Evolutionary conservation across 176 grass and related monocot species (phyloP), one percentile per base, ranked within the genome.

Genomic region (Raddia guianensis): DNA sequence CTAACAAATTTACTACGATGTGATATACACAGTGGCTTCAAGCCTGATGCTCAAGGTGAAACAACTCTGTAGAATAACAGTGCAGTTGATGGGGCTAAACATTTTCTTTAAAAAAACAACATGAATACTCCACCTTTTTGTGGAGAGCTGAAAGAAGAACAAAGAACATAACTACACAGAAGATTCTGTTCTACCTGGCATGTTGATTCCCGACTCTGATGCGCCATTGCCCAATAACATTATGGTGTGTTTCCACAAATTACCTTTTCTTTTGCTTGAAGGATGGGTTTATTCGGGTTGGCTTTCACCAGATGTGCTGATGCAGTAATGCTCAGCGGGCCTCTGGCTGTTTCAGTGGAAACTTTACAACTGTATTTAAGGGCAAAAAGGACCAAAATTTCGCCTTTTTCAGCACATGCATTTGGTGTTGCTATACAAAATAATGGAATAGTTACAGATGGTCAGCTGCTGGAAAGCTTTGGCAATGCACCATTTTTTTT

Each of bases 391-490:
- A 51, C 50, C 68, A 82, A 76, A 79, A 52, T 45, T 34, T 37
- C 56, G 53, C 62, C 54, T 72, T 84, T 73, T 77, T 54, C 64
- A 46, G 51, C 65, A 59, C 18, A 62, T 46, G 68, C 68, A 83
- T 68, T 84, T 63, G 43, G 59, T 69, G 70, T 82, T 70, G 60
- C 82, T 91, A 76, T 93, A 91, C 91, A 93, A 83, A 85, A 76
- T 47, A 88, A 81, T 80, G 85, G 76, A 50, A 70, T 85, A 91
- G 88, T 79, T 88, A 74, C 80, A 86, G 78, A 83, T 79, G 84
- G 64, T 53, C 62, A 86, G 61, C 18, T 81, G 57, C 49, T 59
- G 49, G 56, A 66, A 45, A 59, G 66, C 66, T 63, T 19, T 7
- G 76, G 40, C 58, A 67, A 52, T 77, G 71, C 82, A 37, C 7